A percentile compares a stretch with the other conserved stretches of the same genome.
Evolutionary conservation across 2,329 filamentous ascomycete genomes (phyloP).

Genomic region (Xylaria sp.): DNA sequence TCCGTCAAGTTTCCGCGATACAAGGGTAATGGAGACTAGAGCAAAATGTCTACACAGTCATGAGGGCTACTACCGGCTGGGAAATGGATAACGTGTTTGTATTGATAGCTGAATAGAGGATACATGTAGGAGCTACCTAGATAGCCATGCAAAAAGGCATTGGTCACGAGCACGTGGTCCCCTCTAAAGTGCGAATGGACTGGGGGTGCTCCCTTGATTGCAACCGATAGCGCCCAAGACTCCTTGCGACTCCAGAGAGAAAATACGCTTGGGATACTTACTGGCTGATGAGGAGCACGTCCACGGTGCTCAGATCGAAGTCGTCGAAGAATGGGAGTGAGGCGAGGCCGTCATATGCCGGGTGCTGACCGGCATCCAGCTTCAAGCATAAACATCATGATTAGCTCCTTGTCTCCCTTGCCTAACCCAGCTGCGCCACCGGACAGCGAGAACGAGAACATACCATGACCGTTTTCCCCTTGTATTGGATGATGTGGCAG

Average conservation of each 20-base stretch:
- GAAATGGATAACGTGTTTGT: conserved; percentile 53
- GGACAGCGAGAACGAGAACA: conserved; percentile 45
- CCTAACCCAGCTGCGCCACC: conserved; percentile 13
- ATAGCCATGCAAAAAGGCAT: conserved; percentile 30
- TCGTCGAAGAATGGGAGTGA: conserved; percentile 98
- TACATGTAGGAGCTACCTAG: conserved; percentile 39
- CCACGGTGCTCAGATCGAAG: conserved; percentile 96
- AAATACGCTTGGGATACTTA: conserved; percentile 68
- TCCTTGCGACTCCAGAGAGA: conserved; percentile 35
- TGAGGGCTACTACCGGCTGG: conserved; percentile 45
- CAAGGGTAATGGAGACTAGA: conserved; percentile 11
- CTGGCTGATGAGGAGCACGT: conserved; percentile 98
- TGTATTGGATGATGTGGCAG: conserved; percentile 98
- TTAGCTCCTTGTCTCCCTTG: conserved; percentile 35
- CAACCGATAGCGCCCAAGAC: conserved; percentile 45
- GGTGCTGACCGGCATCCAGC: conserved; percentile 98
- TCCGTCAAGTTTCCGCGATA: conserved; percentile 7
- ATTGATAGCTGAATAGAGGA: conserved; percentile 56
- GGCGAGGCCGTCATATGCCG: conserved; percentile 92
- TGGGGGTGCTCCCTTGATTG: conserved; percentile 28
- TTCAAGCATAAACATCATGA: conserved; percentile 52
- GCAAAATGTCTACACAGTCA: conserved; percentile 42
- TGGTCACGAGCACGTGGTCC: conserved; percentile 24
- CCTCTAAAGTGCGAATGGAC: conserved; percentile 10
- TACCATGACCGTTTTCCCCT: conserved; percentile 99